phyloP scores from a whole-genome alignment of 2,329 filamentous ascomycete genomes.

The Pseudogymnoascus sp. region DNA sequence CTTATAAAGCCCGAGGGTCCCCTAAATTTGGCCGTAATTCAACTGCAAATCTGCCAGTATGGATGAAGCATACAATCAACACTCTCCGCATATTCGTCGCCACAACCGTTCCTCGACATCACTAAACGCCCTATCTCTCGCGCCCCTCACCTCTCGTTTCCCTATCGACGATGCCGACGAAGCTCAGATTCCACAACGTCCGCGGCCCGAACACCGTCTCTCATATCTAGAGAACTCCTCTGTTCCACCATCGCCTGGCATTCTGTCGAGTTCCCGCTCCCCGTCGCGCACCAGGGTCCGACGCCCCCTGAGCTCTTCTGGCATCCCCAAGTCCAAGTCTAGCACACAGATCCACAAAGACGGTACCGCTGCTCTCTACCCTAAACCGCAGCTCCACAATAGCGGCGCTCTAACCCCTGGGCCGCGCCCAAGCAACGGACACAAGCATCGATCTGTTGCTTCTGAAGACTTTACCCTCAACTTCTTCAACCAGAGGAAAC shows the following conservation, averaged over 20 bases:
- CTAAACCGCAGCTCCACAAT: conserved; percentile 21
- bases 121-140: conserved; percentile 53
- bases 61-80: conserved; percentile 56
- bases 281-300: conserved; percentile 35
- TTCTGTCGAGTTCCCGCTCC: conserved; percentile 46
- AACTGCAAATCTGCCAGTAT: conserved; percentile 32
- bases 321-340: conserved; percentile 54
- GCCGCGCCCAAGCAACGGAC: conserved; percentile 13
- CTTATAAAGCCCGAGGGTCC: not conserved
- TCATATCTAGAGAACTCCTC: conserved; percentile 57
- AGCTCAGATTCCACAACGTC: conserved; percentile 30
- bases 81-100: conserved; percentile 48
- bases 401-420: conserved; percentile 23
- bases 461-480: conserved; percentile 20
- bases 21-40: not conserved
- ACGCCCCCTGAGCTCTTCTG: conserved; percentile 27
- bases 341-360: conserved; percentile 43
- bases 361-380: conserved; percentile 13
- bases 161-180: conserved; percentile 49
- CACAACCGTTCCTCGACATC: conserved; percentile 53
- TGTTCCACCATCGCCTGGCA: conserved; percentile 55
- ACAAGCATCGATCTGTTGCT: conserved; percentile 18
- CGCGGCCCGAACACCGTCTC: conserved; percentile 31
- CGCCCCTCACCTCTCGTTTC: conserved; percentile 55
- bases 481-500: conserved; percentile 10